A percentile compares a stretch with the other conserved stretches of the same genome.
Evolutionary conservation across 2,329 filamentous ascomycete genomes (phyloP).

Genomic region (Botrytis fabae): DNA sequence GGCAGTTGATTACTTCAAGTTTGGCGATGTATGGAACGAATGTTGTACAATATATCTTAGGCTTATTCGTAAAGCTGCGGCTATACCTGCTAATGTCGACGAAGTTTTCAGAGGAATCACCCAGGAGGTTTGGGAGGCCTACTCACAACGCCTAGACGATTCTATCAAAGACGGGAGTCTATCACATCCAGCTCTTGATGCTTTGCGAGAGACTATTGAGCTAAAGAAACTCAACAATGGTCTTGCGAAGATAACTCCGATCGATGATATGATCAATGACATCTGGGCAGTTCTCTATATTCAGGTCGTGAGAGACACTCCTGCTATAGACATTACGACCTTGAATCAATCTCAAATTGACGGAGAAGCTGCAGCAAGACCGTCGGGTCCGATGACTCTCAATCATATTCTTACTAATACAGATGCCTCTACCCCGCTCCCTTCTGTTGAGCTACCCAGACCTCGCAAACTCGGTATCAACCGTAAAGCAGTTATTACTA

Average conservation of each 20-base stretch:
- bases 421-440: slow-evolving; percentile 36
- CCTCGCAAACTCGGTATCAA: slow-evolving; percentile 37
- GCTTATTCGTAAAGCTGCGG: slow-evolving; percentile 56
- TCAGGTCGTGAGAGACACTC: slow-evolving; percentile 62
- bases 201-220: slow-evolving; percentile 66
- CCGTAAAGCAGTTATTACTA: slow-evolving; percentile 55
- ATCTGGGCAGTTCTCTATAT: slow-evolving; percentile 78
- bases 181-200: slow-evolving; percentile 54
- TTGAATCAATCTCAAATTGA: slow-evolving; percentile 49
- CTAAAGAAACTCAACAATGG: slow-evolving; percentile 80
- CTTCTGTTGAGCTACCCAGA: slow-evolving; percentile 32
- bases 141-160: slow-evolving; percentile 58
- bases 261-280: slow-evolving; percentile 93
- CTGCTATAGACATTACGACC: slow-evolving; percentile 42
- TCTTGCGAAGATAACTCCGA: slow-evolving; percentile 79
- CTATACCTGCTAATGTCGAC: slow-evolving; percentile 61
- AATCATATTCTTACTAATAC: slow-evolving; percentile 40
- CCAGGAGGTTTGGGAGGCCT: slow-evolving; percentile 63
- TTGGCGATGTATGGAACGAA: slow-evolving; percentile 35
- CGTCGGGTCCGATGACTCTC: slow-evolving; percentile 39
- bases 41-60: slow-evolving; percentile 41
- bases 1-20: slow-evolving; percentile 51
- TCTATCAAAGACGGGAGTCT: slow-evolving; percentile 55
- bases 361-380: slow-evolving; percentile 45
- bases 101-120: slow-evolving; percentile 65